Conservation (phyloP, 495 filamentous ascomycete species). For the Daldinia bambusicola region DNA sequence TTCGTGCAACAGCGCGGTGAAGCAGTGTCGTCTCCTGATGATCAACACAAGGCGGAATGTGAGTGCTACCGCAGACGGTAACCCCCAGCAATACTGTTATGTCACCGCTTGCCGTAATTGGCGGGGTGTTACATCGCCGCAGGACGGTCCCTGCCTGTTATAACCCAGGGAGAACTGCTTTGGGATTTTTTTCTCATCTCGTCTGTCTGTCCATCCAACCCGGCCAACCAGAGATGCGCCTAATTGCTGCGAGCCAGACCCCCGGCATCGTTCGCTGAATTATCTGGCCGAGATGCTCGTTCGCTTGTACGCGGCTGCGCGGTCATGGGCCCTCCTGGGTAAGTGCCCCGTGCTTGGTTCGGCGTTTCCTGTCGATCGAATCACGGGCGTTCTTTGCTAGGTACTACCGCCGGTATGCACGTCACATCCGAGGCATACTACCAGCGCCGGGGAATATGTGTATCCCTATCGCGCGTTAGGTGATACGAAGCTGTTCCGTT, state of each 20-base stretch:
- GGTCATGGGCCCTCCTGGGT: slow-evolving; percentile 22
- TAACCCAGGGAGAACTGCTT: not conserved
- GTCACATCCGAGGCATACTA: slow-evolving; percentile 41
- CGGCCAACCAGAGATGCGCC: not conserved
- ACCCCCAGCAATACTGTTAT: slow-evolving; percentile 29
- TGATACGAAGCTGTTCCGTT: slow-evolving; percentile 2
- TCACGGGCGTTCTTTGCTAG: slow-evolving; percentile 27
- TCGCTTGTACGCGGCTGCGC: slow-evolving; percentile 9
- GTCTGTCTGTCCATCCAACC: not conserved
- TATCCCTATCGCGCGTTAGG: slow-evolving; percentile 10
- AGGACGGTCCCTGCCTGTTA: slow-evolving; percentile 9
- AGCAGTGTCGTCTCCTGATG: slow-evolving; percentile 35
- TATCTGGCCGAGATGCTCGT: slow-evolving; percentile 33
- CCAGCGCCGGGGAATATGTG: slow-evolving; percentile 3
- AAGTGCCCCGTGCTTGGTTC: slow-evolving; percentile 25
- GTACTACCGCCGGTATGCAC: slow-evolving; percentile 19
- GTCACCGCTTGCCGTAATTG: slow-evolving; percentile 33
- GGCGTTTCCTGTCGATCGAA: slow-evolving; percentile 20
- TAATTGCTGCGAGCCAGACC: not conserved
- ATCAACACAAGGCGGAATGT: slow-evolving; percentile 29
- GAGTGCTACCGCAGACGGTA: slow-evolving; percentile 10
- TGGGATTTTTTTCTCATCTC: not conserved
- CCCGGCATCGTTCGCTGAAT: slow-evolving; percentile 1
- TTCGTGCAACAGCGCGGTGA: slow-evolving; percentile 13
- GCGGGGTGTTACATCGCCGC: slow-evolving; percentile 43